A percentile compares a stretch with the other conserved stretches of the same genome.
phyloP scores from a whole-genome alignment of 73 alveolate genomes.

The Durusdinium trenchii region DNA sequence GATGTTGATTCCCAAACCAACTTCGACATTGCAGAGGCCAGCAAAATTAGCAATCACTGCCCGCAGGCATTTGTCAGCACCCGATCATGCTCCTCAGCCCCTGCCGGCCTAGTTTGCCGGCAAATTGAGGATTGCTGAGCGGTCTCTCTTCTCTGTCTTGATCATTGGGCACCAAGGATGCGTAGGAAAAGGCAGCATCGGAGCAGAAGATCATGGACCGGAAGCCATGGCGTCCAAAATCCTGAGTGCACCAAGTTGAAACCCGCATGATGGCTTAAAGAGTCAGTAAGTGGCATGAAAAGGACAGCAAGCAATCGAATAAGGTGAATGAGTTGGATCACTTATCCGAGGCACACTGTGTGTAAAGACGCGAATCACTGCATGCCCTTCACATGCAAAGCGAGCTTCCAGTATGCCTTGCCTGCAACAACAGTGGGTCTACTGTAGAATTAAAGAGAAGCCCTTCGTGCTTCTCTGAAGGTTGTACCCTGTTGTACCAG shows the following conservation, averaged over 20 bases:
- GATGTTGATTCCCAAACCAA: too few species aligned
- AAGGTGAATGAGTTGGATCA: neutral
- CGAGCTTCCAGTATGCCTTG: slow-evolving; percentile 90
- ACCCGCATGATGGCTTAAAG: neutral
- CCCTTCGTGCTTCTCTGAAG: too few species aligned
- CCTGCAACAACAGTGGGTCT: neutral
- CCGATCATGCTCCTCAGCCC: too few species aligned
- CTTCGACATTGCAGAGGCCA: too few species aligned
- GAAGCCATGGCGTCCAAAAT: slow-evolving; percentile 88
- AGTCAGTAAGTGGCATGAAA: too few species aligned
- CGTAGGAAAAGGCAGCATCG: slow-evolving; percentile 66
- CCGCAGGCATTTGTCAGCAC: too few species aligned
- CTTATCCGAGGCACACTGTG: slow-evolving; percentile 28
- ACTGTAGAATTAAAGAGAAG: neutral
- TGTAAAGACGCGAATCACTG: slow-evolving; percentile 74
- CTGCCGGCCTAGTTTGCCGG: slow-evolving; percentile 70
- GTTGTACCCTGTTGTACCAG: neutral
- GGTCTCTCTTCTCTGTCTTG: slow-evolving; percentile 55
- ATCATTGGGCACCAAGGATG: slow-evolving; percentile 76
- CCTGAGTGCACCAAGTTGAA: neutral
- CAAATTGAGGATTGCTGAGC: slow-evolving; percentile 86
- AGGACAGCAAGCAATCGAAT: too few species aligned
- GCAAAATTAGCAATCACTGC: too few species aligned
- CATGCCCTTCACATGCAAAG: slow-evolving; percentile 61
- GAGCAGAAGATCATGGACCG: slow-evolving; percentile 86